Evolutionary conservation across 768 basidiomycete genomes (phyloP).

Genomic region (Boletus sensibilis): DNA sequence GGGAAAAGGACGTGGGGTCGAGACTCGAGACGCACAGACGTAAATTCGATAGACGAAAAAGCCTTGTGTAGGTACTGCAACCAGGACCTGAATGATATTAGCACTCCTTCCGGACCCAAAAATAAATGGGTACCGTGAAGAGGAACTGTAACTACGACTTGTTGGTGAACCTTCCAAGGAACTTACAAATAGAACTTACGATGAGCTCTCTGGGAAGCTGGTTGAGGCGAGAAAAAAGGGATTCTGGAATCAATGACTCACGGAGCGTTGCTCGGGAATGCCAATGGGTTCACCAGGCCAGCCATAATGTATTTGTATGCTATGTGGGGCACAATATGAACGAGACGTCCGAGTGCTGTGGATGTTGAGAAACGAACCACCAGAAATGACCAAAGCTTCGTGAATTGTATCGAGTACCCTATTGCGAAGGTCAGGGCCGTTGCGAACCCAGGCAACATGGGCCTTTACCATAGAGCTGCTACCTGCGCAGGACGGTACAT

Average conservation of each 20-base stretch:
- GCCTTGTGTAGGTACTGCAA: constrained; percentile 5
- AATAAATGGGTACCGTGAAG: background rate
- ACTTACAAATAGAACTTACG: background rate
- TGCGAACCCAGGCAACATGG: no score
- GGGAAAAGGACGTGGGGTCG: background rate
- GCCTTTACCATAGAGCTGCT: constrained; percentile 8
- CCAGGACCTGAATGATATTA: constrained; percentile 2
- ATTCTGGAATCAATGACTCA: background rate
- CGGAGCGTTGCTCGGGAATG: background rate
- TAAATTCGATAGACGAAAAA: constrained; percentile 19
- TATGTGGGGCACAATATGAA: background rate
- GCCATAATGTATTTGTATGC: constrained; percentile 7
- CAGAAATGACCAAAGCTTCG: constrained; percentile 6
- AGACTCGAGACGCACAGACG: background rate
- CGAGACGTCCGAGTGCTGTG: background rate
- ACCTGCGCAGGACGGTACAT: constrained; percentile 3
- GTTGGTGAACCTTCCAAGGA: background rate
- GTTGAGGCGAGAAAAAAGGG: background rate
- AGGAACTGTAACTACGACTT: constrained; percentile 3
- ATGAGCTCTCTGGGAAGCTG: constrained; percentile 2
- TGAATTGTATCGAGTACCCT: constrained; percentile 15
- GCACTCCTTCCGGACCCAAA: no score
- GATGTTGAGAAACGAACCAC: constrained; percentile 4
- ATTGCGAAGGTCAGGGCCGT: background rate
- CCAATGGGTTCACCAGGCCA: background rate